phyloP scores from a whole-genome alignment of 202 grass and related monocot species.

The Schoenoplectus triqueter region DNA sequence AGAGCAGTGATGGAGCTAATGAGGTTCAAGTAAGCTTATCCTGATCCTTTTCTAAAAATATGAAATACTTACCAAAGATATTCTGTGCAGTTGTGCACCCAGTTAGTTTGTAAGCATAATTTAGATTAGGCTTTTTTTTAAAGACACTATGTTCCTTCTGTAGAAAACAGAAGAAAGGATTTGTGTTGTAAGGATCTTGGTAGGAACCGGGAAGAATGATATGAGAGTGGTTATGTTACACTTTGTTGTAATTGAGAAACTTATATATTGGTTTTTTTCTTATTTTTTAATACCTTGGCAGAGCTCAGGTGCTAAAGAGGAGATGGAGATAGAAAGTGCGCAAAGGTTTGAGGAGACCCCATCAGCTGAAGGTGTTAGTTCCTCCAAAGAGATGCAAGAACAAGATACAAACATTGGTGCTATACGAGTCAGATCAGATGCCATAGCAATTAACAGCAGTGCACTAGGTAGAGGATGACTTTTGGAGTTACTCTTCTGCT shows the following conservation, averaged over 20 bases:
- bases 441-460: conserved; percentile 40
- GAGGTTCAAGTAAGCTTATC: conserved; percentile 71
- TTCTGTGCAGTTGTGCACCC: background rate
- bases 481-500: conserved; percentile 29
- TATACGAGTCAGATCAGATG: conserved; percentile 41
- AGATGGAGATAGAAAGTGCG: conserved; percentile 66
- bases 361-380: conserved; percentile 46
- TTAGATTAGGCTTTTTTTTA: background rate
- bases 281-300: conserved; percentile 37
- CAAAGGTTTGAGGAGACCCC: conserved; percentile 53
- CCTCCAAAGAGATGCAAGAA: conserved; percentile 53
- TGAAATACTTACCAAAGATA: background rate
- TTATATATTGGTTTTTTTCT: conserved; percentile 4
- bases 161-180: background rate
- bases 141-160: background rate
- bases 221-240: background rate
- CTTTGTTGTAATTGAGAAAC: conserved; percentile 6
- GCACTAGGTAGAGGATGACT: conserved; percentile 36
- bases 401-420: conserved; percentile 41
- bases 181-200: background rate
- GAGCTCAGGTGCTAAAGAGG: conserved; percentile 74
- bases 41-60: conserved; percentile 16
- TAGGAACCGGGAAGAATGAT: background rate
- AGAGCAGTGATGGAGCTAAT: conserved; percentile 61
- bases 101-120: background rate